phyloP scores from a whole-genome alignment of 371 early-diverging fungal genomes.

The Actinomucor elegans region DNA sequence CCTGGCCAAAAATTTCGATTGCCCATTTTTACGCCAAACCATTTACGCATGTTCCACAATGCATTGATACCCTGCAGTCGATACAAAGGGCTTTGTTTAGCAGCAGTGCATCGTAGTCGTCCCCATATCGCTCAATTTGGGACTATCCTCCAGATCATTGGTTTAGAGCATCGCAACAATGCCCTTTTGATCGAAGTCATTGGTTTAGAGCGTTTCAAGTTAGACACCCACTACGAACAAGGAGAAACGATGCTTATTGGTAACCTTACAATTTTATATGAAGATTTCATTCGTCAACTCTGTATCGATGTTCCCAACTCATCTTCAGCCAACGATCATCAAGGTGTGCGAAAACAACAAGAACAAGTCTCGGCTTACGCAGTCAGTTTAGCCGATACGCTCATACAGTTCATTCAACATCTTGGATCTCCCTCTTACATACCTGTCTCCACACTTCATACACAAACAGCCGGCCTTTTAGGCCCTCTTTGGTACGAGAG shows the following conservation, averaged over 20 bases:
- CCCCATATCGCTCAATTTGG: conserved; percentile 29
- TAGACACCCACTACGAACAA: conserved; percentile 10
- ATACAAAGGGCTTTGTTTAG: conserved; percentile 22
- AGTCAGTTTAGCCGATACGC: conserved; percentile 10
- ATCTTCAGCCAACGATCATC: neutral
- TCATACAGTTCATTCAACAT: conserved; percentile 18
- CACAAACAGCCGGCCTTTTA: conserved; percentile 23
- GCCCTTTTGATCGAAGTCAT: conserved; percentile 19
- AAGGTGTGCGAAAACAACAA: neutral
- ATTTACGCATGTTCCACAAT: conserved; percentile 9
- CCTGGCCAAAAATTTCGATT: conserved; percentile 20
- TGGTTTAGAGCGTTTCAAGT: conserved; percentile 21
- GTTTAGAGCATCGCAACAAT: conserved; percentile 12
- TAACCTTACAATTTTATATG: conserved; percentile 14
- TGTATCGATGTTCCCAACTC: conserved; percentile 13
- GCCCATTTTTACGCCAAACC: conserved; percentile 14
- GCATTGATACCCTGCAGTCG: conserved; percentile 14
- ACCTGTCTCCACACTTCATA: conserved; percentile 5
- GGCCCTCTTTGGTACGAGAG: conserved; percentile 28
- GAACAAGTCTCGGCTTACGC: conserved; percentile 10
- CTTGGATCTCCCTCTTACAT: neutral
- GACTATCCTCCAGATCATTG: conserved; percentile 21
- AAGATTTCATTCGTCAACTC: conserved; percentile 4
- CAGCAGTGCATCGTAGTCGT: conserved; percentile 17
- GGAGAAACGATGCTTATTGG: conserved; percentile 5